Conservation (phyloP, 768 basidiomycete species). For the Serendipita vermifera region DNA sequence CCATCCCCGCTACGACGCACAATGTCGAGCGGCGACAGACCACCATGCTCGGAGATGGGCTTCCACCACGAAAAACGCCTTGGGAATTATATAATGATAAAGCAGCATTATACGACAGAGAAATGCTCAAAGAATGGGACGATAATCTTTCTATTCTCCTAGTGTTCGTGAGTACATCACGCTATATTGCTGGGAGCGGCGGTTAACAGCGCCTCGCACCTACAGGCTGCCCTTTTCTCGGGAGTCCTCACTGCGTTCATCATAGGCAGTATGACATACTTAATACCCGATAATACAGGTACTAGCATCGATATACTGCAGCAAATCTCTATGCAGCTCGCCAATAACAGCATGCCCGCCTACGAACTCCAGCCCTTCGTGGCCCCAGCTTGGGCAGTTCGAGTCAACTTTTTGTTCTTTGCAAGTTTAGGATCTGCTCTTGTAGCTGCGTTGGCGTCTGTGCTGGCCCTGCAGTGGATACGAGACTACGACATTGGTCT, state of each 20-base stretch:
- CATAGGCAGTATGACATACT: slow-evolving; percentile 17
- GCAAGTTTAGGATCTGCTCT: slow-evolving; percentile 27
- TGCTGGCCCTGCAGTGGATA: slow-evolving; percentile 39
- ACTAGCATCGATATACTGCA: no score
- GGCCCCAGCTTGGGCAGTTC: slow-evolving; percentile 23
- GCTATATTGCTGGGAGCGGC: no score
- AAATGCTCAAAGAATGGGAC: neutral
- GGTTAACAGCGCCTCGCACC: no score
- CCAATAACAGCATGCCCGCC: neutral
- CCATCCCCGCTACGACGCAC: no score
- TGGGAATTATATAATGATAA: neutral
- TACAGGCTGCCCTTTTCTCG: slow-evolving; percentile 24
- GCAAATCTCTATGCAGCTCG: neutral
- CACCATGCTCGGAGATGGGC: no score
- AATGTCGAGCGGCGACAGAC: no score
- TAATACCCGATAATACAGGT: slow-evolving; percentile 17
- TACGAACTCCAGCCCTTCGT: slow-evolving; percentile 10
- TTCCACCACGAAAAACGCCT: neutral
- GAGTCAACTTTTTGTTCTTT: slow-evolving; percentile 34
- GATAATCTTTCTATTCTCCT: neutral
- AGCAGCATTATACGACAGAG: neutral
- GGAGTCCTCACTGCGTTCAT: slow-evolving; percentile 21
- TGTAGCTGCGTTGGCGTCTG: slow-evolving; percentile 31
- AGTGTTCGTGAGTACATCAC: neutral
- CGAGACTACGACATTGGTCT: slow-evolving; percentile 25